Base-by-base conservation (phyloP, 78 protist species). In the Dictyostelium capitatum region DNA sequence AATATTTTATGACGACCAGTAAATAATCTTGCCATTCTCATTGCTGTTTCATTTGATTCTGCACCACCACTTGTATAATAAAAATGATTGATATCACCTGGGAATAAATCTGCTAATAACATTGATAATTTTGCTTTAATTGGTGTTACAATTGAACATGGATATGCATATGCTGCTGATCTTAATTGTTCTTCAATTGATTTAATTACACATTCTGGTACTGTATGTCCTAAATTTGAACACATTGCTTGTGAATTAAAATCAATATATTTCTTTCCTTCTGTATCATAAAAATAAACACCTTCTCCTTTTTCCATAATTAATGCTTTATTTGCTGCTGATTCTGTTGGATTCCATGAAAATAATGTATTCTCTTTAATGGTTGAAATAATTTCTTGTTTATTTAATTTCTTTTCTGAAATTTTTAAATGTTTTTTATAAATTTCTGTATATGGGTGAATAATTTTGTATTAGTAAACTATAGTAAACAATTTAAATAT, bases 191-290 rank as follows among this genome's bases (percentile, higher is more conserved):
- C 56, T 20, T 73, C 74, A 28, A 94, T 89, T 0, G 91, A 90
- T 51, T 69, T 80, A 51, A 82, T 77, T 0, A 89, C 96, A 20
- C 75, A 90, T 47, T 83, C 64, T 54, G 94, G 95, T 54, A 89
- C 94, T 51, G 81, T 77, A 64, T 89, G 85, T 2, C 96, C 96
- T 3, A 94, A 73, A 80, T 87, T 94, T 12, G 92, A 65, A 80
- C 96, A 94, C 89, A 94, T 79, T 15, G 96, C 96, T 28, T 82
- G 92, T 65, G 96, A 94, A 77, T 83, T 94, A 82, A 90, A 94
- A 85, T 94, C 96, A 43, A 94, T 57, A 72, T 79, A 94, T 80
- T 80, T 72, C 80, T 89, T 89, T 51, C 96, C 96, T 46, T 78
- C 80, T 2, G 62, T 47, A 20, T 89, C 96, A 62, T 74, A 87